Conservation (phyloP, 371 early-diverging fungal species). For the Fennellomyces sp. region DNA sequence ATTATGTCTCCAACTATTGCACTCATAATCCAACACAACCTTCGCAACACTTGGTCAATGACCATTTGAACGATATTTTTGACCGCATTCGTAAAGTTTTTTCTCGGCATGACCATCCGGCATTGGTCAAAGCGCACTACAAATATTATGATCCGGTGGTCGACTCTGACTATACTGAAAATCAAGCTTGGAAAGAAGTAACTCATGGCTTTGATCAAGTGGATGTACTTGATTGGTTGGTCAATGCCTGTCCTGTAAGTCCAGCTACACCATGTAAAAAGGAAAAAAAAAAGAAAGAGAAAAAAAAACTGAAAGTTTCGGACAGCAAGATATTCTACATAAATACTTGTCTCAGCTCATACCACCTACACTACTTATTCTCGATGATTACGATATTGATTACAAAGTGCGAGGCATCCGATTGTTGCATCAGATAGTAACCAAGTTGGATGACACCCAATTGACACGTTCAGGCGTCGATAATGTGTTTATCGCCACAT, state of each 20-base stretch:
- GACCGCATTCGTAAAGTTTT: constrained; percentile 2
- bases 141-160: constrained; percentile 24
- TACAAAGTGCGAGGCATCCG: constrained; percentile 34
- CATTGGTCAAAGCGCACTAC: neutral
- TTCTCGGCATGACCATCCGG: constrained; percentile 8
- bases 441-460: constrained; percentile 15
- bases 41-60: neutral
- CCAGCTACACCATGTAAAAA: neutral
- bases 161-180: constrained; percentile 20
- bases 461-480: constrained; percentile 23
- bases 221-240: constrained; percentile 26
- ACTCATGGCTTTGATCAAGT: constrained; percentile 18
- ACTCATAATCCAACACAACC: neutral
- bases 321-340: constrained; percentile 5
- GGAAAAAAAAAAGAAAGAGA: too few species aligned
- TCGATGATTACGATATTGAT: constrained; percentile 37
- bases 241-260: constrained; percentile 26
- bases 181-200: constrained; percentile 32
- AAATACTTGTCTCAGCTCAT: constrained; percentile 22
- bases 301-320: too few species aligned
- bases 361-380: constrained; percentile 32
- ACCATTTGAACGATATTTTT: constrained; percentile 1
- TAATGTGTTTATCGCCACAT: constrained; percentile 27
- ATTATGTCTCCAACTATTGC: neutral
- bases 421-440: constrained; percentile 27